Evolutionary conservation across 768 basidiomycete genomes (phyloP).

Genomic region (Cytidiella melzeri): DNA sequence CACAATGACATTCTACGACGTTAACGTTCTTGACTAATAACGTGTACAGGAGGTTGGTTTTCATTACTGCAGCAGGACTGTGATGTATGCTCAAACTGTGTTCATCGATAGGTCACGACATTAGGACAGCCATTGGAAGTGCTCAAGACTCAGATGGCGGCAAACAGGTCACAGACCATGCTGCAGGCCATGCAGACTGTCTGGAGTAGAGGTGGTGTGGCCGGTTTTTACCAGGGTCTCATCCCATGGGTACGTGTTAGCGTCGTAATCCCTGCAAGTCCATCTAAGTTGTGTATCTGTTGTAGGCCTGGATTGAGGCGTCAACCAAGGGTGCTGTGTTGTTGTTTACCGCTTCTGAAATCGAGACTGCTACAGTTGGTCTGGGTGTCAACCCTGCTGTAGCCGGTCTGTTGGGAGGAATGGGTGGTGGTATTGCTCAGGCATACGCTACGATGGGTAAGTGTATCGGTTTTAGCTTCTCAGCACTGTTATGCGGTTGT

Average conservation of each 20-base stretch:
- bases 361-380: slow-evolving; percentile 61
- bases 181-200: slow-evolving; percentile 76
- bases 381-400: slow-evolving; percentile 74
- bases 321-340: slow-evolving; percentile 97
- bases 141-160: slow-evolving; percentile 99
- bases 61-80: too few relatives aligned
- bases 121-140: slow-evolving; percentile 98
- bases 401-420: slow-evolving; percentile 91
- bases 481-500: slow-evolving; percentile 3
- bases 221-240: slow-evolving; percentile 94
- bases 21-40: too few relatives aligned
- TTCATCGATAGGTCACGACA: slow-evolving; percentile 73
- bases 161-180: slow-evolving; percentile 92
- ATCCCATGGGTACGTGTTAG: slow-evolving; percentile 84
- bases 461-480: slow-evolving; percentile 30
- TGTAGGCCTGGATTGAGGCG: slow-evolving; percentile 97
- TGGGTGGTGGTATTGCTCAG: slow-evolving; percentile 96
- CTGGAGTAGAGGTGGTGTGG: slow-evolving; percentile 85
- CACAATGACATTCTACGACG: too few relatives aligned
- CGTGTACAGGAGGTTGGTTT: slow-evolving; percentile 64
- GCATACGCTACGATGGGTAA: slow-evolving; percentile 99
- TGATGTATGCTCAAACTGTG: neutral
- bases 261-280: neutral
- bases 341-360: slow-evolving; percentile 93
- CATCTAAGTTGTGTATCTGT: neutral